These are phyloP conservation scores for Salix arbutifolia DNA, from an alignment of 345 rosid species.

Conservation along the genomic window DNA sequence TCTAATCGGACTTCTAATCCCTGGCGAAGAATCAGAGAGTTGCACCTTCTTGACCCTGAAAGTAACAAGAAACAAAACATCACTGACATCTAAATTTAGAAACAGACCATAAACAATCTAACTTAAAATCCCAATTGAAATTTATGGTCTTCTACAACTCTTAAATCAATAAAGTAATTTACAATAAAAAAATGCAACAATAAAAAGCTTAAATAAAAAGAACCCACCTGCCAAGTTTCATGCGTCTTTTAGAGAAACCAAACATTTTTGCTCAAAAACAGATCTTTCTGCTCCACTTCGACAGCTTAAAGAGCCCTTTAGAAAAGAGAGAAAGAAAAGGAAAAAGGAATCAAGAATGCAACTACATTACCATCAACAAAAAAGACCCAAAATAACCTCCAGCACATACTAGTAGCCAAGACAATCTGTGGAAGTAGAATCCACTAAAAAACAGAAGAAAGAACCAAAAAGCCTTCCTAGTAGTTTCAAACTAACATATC, in stretches of 20 bases:
- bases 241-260: constrained; percentile 76
- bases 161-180: not conserved
- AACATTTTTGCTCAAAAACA: constrained; percentile 52
- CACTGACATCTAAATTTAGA: not conserved
- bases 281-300: not conserved
- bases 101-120: not conserved
- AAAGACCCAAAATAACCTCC: not conserved
- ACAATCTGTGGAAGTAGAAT: not conserved
- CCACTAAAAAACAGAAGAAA: not conserved
- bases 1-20: constrained; percentile 71
- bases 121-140: not conserved
- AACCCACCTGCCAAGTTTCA: constrained; percentile 88
- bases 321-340: not conserved
- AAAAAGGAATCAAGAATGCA: not conserved
- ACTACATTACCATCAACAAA: not conserved
- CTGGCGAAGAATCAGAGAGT: constrained; percentile 74
- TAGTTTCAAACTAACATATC: constrained; percentile 3
- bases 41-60: constrained; percentile 93
- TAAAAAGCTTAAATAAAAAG: not conserved
- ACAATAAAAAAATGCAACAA: not conserved
- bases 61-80: not conserved
- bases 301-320: constrained; percentile 6
- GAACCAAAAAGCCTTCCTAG: not conserved
- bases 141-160: not conserved
- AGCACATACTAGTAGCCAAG: not conserved